Conservation (phyloP, 1,284 basidiomycete genomes). For the Hypsizygus ulmarius region DNA sequence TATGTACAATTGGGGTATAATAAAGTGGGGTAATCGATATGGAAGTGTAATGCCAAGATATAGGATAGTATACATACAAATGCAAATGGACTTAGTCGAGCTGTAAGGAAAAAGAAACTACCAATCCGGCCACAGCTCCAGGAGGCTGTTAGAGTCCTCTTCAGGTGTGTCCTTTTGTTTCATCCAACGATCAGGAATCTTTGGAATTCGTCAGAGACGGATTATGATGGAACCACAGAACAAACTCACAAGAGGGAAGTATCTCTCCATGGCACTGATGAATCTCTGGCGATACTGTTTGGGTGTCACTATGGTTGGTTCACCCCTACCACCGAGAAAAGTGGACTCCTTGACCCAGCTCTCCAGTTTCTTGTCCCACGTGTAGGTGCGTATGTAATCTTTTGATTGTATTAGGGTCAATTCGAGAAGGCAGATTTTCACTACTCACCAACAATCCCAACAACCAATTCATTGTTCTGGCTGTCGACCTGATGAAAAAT, state of each 20-base stretch:
- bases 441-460: constrained; percentile 90
- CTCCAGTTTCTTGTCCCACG: constrained; percentile 98
- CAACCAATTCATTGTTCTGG: constrained; percentile 79
- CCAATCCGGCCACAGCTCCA: constrained; percentile 48
- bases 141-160: constrained; percentile 58
- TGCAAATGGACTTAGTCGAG: not conserved
- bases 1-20: constrained; percentile 24
- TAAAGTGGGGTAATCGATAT: constrained; percentile 18
- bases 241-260: constrained; percentile 74
- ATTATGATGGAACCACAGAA: constrained; percentile 4
- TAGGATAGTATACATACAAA: constrained; percentile 3
- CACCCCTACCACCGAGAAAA: constrained; percentile 83
- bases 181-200: constrained; percentile 88
- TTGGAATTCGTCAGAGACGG: constrained; percentile 1
- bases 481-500: constrained; percentile 62
- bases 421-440: not conserved
- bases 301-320: constrained; percentile 90
- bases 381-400: constrained; percentile 95
- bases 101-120: constrained; percentile 20
- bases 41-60: constrained; percentile 5
- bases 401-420: not conserved
- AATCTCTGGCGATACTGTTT: constrained; percentile 87
- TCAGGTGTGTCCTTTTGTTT: constrained; percentile 75
- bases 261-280: constrained; percentile 88
- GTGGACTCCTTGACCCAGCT: constrained; percentile 96